These are phyloP conservation scores for Saturnispora bothae DNA, from an alignment of 805 yeast genomes.

Conservation along the genomic window DNA sequence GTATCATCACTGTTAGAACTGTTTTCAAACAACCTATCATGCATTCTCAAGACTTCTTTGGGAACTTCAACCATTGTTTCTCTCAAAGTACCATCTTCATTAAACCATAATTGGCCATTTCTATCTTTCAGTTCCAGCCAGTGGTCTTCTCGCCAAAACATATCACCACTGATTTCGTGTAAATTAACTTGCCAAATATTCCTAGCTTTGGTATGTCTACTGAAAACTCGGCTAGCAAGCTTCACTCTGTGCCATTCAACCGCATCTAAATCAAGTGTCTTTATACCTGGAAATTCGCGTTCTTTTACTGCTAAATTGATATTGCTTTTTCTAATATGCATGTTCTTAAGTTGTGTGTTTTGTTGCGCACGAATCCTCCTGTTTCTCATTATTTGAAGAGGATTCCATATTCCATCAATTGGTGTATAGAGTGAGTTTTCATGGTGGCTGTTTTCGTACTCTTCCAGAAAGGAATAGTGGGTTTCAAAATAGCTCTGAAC, in stretches of 20 bases:
- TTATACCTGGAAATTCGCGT: background rate
- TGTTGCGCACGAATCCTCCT: constrained; percentile 46
- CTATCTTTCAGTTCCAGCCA: constrained; percentile 41
- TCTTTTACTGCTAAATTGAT: background rate
- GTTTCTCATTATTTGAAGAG: constrained; percentile 72
- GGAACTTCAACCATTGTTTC: background rate
- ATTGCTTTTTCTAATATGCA: constrained; percentile 4
- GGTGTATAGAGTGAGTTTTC: constrained; percentile 29
- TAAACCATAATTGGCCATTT: constrained; percentile 41
- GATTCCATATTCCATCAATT: constrained; percentile 67
- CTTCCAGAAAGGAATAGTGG: constrained; percentile 39
- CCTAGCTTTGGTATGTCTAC: constrained; percentile 32
- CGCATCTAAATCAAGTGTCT: background rate
- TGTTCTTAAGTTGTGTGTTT: constrained; percentile 35
- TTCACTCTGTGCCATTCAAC: constrained; percentile 29
- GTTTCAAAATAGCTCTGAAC: constrained; percentile 29
- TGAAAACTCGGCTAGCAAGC: constrained; percentile 56
- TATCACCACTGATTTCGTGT: constrained; percentile 46
- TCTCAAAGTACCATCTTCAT: constrained; percentile 5
- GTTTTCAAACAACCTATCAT: background rate
- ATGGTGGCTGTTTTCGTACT: constrained; percentile 26
- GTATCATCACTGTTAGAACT: background rate
- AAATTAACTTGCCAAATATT: constrained; percentile 57
- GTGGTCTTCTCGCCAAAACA: constrained; percentile 42
- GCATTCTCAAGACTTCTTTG: background rate